Conservation (phyloP, 495 filamentous ascomycete species). For the Apodospora peruviana region DNA sequence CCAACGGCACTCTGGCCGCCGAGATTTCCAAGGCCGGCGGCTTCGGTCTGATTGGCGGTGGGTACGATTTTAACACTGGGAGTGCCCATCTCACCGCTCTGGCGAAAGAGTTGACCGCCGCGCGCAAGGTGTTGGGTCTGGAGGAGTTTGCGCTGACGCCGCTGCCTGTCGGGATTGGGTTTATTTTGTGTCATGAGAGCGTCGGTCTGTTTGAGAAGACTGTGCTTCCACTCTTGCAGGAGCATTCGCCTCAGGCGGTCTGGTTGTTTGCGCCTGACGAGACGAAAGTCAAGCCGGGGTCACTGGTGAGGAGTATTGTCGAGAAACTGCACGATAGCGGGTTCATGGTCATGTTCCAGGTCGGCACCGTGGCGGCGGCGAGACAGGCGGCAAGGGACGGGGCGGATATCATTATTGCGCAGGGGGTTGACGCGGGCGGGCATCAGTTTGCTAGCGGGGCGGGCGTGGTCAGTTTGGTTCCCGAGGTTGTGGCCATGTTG, state of each 20-base stretch:
- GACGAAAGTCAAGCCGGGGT: conserved; percentile 17
- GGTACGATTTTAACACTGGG: conserved; percentile 25
- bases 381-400: conserved; percentile 31
- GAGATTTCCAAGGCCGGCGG: conserved; percentile 65
- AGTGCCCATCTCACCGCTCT: conserved; percentile 23
- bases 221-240: conserved; percentile 29
- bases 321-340: conserved; percentile 24
- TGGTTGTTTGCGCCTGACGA: conserved; percentile 66
- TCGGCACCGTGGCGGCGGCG: conserved; percentile 57
- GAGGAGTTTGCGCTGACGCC: conserved; percentile 23
- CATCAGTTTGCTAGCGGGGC: conserved; percentile 59
- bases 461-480: conserved; percentile 45
- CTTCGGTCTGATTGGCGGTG: conserved; percentile 45
- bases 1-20: conserved; percentile 56
- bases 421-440: conserved; percentile 71
- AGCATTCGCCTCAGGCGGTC: conserved; percentile 56
- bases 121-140: conserved; percentile 19
- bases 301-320: conserved; percentile 36
- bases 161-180: conserved; percentile 35
- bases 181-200: conserved; percentile 27
- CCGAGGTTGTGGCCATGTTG: conserved; percentile 47
- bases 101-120: conserved; percentile 30
- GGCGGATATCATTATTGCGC: conserved; percentile 65
- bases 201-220: conserved; percentile 25
- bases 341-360: conserved; percentile 46